Conservation (phyloP, 192 early-diverging fungal genomes). For the Backusella tuberculispora region DNA sequence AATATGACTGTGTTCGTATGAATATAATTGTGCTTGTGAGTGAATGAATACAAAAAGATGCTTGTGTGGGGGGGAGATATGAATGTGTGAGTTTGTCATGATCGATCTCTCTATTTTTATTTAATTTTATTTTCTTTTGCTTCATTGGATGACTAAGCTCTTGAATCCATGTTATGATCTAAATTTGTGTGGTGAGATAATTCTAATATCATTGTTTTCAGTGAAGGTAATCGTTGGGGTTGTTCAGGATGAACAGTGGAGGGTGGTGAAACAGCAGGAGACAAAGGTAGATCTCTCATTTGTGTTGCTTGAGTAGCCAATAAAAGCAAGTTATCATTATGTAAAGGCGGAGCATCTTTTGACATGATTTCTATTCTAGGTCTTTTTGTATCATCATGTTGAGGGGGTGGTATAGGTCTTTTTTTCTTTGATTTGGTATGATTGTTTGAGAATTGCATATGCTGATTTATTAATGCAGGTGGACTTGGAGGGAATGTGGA, state of each 20-base stretch:
- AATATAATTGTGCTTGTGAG: neutral
- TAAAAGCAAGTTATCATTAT: slow-evolving; percentile 18
- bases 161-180: neutral
- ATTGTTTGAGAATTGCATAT: neutral
- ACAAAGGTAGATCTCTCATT: slow-evolving; percentile 22
- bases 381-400: neutral
- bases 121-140: neutral
- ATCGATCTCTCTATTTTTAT: neutral
- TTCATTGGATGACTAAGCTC: neutral
- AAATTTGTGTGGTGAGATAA: neutral
- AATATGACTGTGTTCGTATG: neutral
- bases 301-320: slow-evolving; percentile 27
- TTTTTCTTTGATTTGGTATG: neutral
- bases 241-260: neutral
- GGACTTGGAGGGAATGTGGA: slow-evolving; percentile 12
- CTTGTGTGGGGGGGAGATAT: neutral
- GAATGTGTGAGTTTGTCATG: neutral
- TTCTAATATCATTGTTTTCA: slow-evolving; percentile 15
- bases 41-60: neutral
- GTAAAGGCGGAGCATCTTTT: neutral
- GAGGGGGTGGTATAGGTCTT: neutral
- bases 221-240: slow-evolving; percentile 1
- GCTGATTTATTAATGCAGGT: neutral
- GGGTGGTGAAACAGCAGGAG: slow-evolving; percentile 9
- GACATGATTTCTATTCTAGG: slow-evolving; percentile 5